Percentiles rank a stretch among this genome's conserved stretches.
Evolutionary conservation across 352 stramenopile species (phyloP).

Genomic region (Pythium chondricola): DNA sequence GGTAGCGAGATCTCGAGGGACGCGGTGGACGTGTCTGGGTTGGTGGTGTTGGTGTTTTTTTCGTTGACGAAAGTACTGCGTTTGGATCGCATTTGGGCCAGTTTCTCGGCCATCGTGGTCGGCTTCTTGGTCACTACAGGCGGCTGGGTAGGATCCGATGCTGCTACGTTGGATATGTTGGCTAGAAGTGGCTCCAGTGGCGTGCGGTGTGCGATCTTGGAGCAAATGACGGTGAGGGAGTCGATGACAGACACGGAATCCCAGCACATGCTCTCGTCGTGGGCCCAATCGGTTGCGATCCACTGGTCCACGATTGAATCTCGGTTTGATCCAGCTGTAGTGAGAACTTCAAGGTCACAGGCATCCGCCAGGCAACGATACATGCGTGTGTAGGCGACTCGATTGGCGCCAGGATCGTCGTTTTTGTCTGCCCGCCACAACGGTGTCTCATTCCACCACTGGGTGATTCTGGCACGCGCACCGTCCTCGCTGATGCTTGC

Average conservation of each 20-base stretch:
- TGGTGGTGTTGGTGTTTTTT: not conserved
- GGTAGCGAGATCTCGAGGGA: too few species aligned
- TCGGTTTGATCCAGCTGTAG: not conserved
- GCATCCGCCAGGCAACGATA: conserved; percentile 5
- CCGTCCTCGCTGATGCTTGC: not conserved
- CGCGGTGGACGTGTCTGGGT: not conserved
- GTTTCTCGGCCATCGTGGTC: conserved; percentile 18
- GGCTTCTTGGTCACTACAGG: too few species aligned
- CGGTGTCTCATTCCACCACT: not conserved
- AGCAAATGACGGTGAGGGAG: not conserved
- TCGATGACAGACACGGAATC: not conserved
- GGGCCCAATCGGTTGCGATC: conserved; percentile 5
- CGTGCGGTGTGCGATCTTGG: not conserved
- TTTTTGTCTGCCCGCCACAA: not conserved
- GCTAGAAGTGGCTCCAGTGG: not conserved
- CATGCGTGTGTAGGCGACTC: conserved; percentile 2
- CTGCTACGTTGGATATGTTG: not conserved
- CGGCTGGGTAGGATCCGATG: too few species aligned
- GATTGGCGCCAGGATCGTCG: too few species aligned
- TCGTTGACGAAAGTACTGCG: conserved; percentile 4
- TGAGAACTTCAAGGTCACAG: not conserved
- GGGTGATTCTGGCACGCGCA: not conserved
- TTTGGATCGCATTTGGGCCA: conserved; percentile 12
- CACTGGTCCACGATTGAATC: not conserved
- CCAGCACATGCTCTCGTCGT: not conserved